Base-by-base conservation (phyloP, 352 stramenopile species). In the Pythium insidiosum region DNA sequence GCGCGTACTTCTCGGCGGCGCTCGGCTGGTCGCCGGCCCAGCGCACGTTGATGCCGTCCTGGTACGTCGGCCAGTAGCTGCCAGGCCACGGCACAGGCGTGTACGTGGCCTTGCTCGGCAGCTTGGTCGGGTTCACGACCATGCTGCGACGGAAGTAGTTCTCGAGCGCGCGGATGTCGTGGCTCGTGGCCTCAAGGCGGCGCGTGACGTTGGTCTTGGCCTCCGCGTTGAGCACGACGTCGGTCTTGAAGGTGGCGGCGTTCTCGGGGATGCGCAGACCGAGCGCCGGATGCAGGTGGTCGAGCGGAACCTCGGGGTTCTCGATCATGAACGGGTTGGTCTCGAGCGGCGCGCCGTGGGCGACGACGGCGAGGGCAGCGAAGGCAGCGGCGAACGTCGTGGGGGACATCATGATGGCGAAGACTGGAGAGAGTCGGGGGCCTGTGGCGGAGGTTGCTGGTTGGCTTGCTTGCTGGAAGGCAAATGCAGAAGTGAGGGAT, bases 61-160 rank as follows among this genome's bases (percentile, higher is more conserved):
- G 58, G 45, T 72, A 80, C 44, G 68, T 49, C 3, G 72, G 67
- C 72, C 72, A 85, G 56, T 83, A 85, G 53, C 73, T 82, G 25
- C 54, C 53, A 2, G 73, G 69, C 73, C 73, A 85, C 23, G 38
- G 38, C 19, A 21, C 16, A 18, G 19, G 4, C 3, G 20, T 21
- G 5, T 16, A 18, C 19, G 3, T 23, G 6, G 24, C 18, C 9
- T 36, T 46, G 39, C 24, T 12, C 19, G 28, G 5, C 20, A 48
- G 41, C 19, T 12, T 12, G 21, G 33, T 31, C 20, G 26, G 21
- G 34, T 51, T 51, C 34, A 19, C 16, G 5, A 31, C 25, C 34
- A 51, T 43, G 18, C 37, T 43, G 34, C 24, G 16, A 2, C 16
- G 7, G 34, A 44, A 51, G 35, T 43, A 24, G n/a, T n/a, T 23